Conservation (phyloP, 257 asterid species). For the Fraxinus quadrangulata region DNA sequence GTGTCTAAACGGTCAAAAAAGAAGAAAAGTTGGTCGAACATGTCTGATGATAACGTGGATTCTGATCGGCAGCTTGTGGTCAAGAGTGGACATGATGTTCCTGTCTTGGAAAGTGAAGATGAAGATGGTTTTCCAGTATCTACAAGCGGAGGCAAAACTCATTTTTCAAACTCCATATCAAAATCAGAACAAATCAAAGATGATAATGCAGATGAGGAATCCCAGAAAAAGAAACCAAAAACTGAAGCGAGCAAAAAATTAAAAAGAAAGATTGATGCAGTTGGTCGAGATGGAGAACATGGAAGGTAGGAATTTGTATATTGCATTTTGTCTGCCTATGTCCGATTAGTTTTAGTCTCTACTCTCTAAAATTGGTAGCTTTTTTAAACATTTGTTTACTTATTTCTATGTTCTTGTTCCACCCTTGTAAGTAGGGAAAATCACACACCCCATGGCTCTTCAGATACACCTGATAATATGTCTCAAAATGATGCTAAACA, state of each 20-base stretch:
- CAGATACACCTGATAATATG: constrained; percentile 29
- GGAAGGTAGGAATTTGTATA: constrained; percentile 44
- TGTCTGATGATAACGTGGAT: constrained; percentile 38
- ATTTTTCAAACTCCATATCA: too few species aligned
- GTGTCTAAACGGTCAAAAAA: constrained; percentile 48
- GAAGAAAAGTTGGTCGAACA: constrained; percentile 46
- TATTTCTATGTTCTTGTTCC: not conserved
- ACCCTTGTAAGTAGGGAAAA: constrained; percentile 34
- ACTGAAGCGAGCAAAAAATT: constrained; percentile 37
- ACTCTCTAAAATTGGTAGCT: not conserved
- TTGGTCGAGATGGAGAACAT: constrained; percentile 40
- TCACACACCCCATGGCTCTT: constrained; percentile 23
- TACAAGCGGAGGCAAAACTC: constrained; percentile 14
- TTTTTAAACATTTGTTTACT: not conserved
- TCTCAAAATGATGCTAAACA: constrained; percentile 42
- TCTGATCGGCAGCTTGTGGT: constrained; percentile 50
- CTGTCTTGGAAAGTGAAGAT: constrained; percentile 77
- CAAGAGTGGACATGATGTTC: constrained; percentile 39
- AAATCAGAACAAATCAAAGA: constrained; percentile 15
- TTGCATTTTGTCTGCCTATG: not conserved
- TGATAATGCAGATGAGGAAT: constrained; percentile 34
- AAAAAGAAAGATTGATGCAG: constrained; percentile 61
- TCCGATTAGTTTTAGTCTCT: not conserved
- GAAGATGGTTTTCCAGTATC: constrained; percentile 89
- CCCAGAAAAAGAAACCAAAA: constrained; percentile 37